Conservation (phyloP, 83 land plant species). For the Larix sibirica region DNA sequence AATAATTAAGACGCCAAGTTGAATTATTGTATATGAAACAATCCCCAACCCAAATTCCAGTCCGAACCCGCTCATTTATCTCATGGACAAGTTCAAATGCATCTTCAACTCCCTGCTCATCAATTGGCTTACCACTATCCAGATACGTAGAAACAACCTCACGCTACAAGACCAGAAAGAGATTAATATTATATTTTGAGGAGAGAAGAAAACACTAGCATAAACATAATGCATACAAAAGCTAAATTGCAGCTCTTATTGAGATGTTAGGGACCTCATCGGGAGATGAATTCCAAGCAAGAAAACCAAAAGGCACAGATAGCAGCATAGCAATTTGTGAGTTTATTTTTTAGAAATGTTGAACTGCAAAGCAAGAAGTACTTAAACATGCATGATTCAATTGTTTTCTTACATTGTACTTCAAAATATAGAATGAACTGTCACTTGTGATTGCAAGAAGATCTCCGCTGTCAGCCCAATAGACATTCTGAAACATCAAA, state of each 20-base stretch:
- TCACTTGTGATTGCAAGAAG: slow-evolving; percentile 95
- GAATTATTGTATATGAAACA: slow-evolving; percentile 99
- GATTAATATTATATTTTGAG: not conserved
- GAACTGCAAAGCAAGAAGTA: not conserved
- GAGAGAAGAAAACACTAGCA: not conserved
- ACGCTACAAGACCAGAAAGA: slow-evolving; percentile 47
- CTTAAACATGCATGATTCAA: not conserved
- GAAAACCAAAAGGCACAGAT: not conserved
- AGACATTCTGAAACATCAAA: slow-evolving; percentile 70
- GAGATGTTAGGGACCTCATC: not conserved
- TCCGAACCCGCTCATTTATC: slow-evolving; percentile 85
- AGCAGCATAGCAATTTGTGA: not conserved
- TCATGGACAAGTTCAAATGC: slow-evolving; percentile 97
- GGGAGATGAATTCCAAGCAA: not conserved
- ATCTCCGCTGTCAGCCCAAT: slow-evolving; percentile 99
- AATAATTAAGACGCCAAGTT: slow-evolving; percentile 93
- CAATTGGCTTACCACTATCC: slow-evolving; percentile 80
- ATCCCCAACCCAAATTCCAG: slow-evolving; percentile 99
- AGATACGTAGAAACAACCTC: slow-evolving; percentile 78
- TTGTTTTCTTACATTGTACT: slow-evolving; percentile 79
- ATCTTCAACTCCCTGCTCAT: slow-evolving; percentile 96
- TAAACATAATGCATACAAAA: not conserved
- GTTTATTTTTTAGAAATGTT: not conserved
- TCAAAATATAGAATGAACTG: slow-evolving; percentile 89
- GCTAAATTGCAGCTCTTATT: not conserved